Base-by-base conservation (phyloP, 768 basidiomycete genomes). In the Gymnopilus junonius region DNA sequence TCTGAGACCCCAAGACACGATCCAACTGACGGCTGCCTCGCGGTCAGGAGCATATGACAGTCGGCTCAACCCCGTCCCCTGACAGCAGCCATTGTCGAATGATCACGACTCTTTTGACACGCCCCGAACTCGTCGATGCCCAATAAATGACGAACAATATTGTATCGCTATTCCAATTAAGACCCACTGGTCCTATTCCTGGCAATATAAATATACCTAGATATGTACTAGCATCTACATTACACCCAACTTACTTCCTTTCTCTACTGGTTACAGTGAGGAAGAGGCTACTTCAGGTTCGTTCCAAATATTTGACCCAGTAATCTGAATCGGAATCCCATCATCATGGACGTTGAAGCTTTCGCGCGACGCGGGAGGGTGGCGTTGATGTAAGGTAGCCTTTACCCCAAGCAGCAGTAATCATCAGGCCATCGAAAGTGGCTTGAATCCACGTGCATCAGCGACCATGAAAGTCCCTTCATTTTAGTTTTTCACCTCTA, bases 21-120 rank as follows among this genome's bases (percentile, higher is more conserved):
- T 71, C 50, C 77, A 78, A 37, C 69, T 73, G 60, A 58, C 74
- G 66, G 58, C 62, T 67, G 46, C 72, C 73, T 40, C 79, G 74
- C 73, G 73, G 69, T 67, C 74, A 70, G 63, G 76, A 69, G 69
- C 76, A 73, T 82, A 80, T 67, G 85, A 84, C 72, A 82, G 80
- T 59, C 80, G 80, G 65, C 74, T 85, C 58, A 81, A 82, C 66
- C 71, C 78, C 54, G 71, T 83, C 64, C 75, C 84, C 69, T 85
- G 76, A 82, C 72, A 66, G 67, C 61, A 65, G 59, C 63, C 39
- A 34, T 62, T 50, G 40, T 54, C 40, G 48, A 48, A 60, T 35
- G 31, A 54, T 43, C 50, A 25, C 39, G 39, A 51, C 55, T 54
- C 10, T 20, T 50, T 55, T 65, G 56, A 43, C 62, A 55, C n/a